Base-by-base conservation (phyloP, 148 eudicot species). In the Pharnaceum exiguum region DNA sequence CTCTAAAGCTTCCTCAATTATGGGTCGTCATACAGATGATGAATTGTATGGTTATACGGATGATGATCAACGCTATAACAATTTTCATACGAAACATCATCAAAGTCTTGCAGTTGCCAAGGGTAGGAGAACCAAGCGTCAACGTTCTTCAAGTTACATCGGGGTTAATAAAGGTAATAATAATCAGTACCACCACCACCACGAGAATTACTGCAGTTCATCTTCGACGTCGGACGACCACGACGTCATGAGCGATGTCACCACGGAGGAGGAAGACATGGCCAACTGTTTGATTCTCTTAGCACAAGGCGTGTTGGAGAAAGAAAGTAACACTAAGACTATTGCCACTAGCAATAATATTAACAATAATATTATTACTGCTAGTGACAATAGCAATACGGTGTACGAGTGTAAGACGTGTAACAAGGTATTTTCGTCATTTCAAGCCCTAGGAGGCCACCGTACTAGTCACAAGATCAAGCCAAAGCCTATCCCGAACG, bases 391-490 rank as follows among this genome's bases (percentile, higher is more conserved):
- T 33, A 50, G 1, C 8, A 69, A 26, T 11, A 72, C 60, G 15
- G 57, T 70, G 5, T 86, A 85, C 54, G 89, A 85, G 70, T 93
- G 99, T 59, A 88, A 85, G 46, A 79, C 96, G 5, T 93, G 99
- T 61, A 77, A 78, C 52, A 71, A 78, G 42, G 64, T 58, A 2
- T 93, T 93, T 48, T 68, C 81, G 0, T 85, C 99, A 0, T 93
- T 93, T 40, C 96, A 93, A 72, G 99, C 99, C 0, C 64, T 93
- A 3, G 99, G 99, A 11, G 96, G 99, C 0, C 99, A 93, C 52
- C 76, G 99, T 21, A 83, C 98, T 2, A 85, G 96, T 55, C 99
- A 93, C 80, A 88, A 83, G 66, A 93, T n/a, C n/a, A n/a, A 69
- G 74, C 81, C 75, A 12, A 84, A 79, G 45, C 42, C 55, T 16